Evolutionary conservation across 352 stramenopile species (phyloP), one percentile per base, ranked within the genome.

Genomic region (Globisporangium carolinianum): DNA sequence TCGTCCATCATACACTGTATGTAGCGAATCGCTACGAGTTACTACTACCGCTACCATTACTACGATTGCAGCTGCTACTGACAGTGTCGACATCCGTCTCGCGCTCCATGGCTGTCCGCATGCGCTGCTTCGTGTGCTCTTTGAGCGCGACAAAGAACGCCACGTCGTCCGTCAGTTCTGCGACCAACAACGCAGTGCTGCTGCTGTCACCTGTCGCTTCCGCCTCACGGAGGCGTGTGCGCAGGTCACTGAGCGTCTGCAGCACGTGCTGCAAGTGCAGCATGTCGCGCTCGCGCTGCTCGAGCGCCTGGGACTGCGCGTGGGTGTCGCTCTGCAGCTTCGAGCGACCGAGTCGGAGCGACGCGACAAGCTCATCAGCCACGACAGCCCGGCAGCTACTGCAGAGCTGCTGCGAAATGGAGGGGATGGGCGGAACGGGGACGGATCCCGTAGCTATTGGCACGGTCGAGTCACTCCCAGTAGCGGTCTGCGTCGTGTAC

Each of bases 321-420:
- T 91, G 75, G 11, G 82, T 66, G 53, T 83, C 81, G 67, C 61
- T 85, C 41, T 83, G 24, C 24, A 32, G 24, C 24, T 32, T 32
- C 24, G 24, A 32, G 24, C 24, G 75, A 0, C 79, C 78, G 36
- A 91, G 60, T 8, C 81, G 76, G 60, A 89, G 87, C 15, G 79
- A 91, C 62, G 87, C 75, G 72, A 89, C 85, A 53, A 91, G 71
- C 63, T 89, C 75, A 65, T 89, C 77, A 17, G 71, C 77, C 38
- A 89, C 79, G 5, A 88, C 75, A 32, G 73, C 80, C 18, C 77
- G 68, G 53, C 79, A 91, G 54, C 67, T 82, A 39, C 65, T 66
- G 57, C 81, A 89, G 36, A 88, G 75, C 63, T 83, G 71, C 24
- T 32, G 24, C 24, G 24, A 32, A 32, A 32, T 32, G 1, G 24